These are phyloP conservation scores for Actinomortierella wolfii DNA, from an alignment of 371 early-diverging fungal genomes.

Conservation along the genomic window DNA sequence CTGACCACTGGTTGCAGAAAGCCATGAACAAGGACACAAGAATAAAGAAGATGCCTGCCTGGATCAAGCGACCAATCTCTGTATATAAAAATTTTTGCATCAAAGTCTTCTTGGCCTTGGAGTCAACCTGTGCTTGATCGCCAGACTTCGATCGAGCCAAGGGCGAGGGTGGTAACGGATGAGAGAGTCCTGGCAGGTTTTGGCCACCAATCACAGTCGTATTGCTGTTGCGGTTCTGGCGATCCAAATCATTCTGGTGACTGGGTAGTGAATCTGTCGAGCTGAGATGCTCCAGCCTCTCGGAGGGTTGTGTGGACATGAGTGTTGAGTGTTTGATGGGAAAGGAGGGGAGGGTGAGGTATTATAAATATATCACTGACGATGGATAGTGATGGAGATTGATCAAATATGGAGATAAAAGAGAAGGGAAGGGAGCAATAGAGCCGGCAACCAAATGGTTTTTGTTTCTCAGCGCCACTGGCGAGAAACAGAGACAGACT, in stretches of 20 bases:
- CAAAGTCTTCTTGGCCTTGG: slow-evolving; percentile 1
- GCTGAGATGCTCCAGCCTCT: slow-evolving; percentile 25
- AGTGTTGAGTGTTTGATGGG: background rate
- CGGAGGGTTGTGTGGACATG: slow-evolving; percentile 11
- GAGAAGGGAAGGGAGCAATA: background rate
- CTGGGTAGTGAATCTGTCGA: slow-evolving; percentile 12
- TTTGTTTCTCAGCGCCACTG: background rate
- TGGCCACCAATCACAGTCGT: slow-evolving; percentile 13
- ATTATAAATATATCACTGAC: background rate
- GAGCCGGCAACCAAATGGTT: background rate
- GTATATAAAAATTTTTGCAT: slow-evolving; percentile 26
- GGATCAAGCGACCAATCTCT: slow-evolving; percentile 23
- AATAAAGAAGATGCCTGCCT: slow-evolving; percentile 23
- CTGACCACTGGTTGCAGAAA: slow-evolving; percentile 49
- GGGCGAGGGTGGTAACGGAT: background rate
- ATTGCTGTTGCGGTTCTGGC: slow-evolving; percentile 19
- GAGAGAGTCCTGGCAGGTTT: background rate
- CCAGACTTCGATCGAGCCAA: background rate
- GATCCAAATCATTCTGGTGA: background rate
- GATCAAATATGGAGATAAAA: background rate
- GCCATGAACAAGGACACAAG: slow-evolving; percentile 42
- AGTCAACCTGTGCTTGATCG: background rate
- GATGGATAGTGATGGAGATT: background rate
- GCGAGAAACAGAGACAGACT: background rate
- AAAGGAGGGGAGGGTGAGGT: background rate